Evolutionary conservation across 2,329 filamentous ascomycete species (phyloP), one percentile per base, ranked within the genome.

Genomic region (Trichoderma koningii): DNA sequence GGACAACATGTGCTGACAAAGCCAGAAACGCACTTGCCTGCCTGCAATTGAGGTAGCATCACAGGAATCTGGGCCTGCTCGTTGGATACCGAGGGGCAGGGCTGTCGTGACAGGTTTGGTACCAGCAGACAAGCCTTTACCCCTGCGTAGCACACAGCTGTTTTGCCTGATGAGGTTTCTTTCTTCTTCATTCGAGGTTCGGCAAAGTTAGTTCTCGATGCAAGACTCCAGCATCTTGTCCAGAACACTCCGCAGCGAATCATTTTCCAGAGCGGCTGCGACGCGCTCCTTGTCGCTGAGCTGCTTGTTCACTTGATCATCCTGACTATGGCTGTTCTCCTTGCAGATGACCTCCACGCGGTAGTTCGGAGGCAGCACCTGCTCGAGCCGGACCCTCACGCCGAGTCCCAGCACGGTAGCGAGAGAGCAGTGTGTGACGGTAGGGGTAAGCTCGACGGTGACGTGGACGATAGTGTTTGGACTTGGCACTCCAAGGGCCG

Each of bases 281-380:
- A 99, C 95, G 67, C 95, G 84, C 80, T 99, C 95, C 82, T 98
- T 99, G 79, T 99, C 95, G 41, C 88, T 91, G 50, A 99, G 81
- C 78, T 99, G 95, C 82, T 97, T 97, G 80, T 96, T 97, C 60
- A 97, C 93, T 76, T 97, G 93, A 68, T 97, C 93, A 52, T 92
- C 94, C 67, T 96, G 96, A 69, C 88, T 92, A 76, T 98, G 95
- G n/a, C 93, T 95, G 68, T 93, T 94, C 78, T 96, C 90, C 77
- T 98, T 97, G 77, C 97, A 96, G 71, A 89, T 87, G 52, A 98
- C 92, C 76, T 98, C 93, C 57, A 98, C 85, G 44, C 95, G 87
- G 76, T 95, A 99, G 72, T 94, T 91, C 41, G 95, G 91, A 3
- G 95, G 95, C 65, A 99, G 82, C 12, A 91, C 90, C 76, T 96